A percentile compares a stretch with the other conserved stretches of the same genome.
phyloP scores from a whole-genome alignment of 202 grass and related monocot genomes.

The Bolboschoenoplectus hybrid region DNA sequence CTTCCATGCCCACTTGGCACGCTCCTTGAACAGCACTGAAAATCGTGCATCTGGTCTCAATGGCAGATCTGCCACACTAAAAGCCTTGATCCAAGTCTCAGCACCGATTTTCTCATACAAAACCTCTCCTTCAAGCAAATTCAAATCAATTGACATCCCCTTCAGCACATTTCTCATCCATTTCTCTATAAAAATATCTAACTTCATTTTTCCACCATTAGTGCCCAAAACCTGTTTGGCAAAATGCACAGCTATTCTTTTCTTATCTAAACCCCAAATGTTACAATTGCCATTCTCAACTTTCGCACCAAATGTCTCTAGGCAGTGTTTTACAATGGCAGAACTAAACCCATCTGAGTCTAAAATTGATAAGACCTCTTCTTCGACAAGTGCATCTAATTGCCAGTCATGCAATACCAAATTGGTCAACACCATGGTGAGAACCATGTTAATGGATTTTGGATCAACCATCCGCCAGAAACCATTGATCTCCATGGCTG shows the following conservation, averaged over 20 bases:
- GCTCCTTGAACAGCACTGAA: conserved; percentile 62
- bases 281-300: conserved; percentile 43
- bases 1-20: conserved; percentile 85
- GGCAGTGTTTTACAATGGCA: conserved; percentile 65
- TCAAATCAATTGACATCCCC: conserved; percentile 58
- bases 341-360: conserved; percentile 68
- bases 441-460: conserved; percentile 56
- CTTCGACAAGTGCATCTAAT: conserved; percentile 62
- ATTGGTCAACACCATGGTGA: conserved; percentile 85
- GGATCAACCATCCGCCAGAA: conserved; percentile 77
- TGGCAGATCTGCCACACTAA: conserved; percentile 69
- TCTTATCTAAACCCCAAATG: conserved; percentile 74
- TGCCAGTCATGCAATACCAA: conserved; percentile 82
- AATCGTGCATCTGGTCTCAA: conserved; percentile 71
- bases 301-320: conserved; percentile 66
- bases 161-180: conserved; percentile 72
- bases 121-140: conserved; percentile 92
- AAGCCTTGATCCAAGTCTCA: conserved; percentile 79
- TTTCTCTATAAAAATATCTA: conserved; percentile 73
- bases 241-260: conserved; percentile 66
- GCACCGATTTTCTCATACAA: conserved; percentile 72
- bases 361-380: conserved; percentile 63
- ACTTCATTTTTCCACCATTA: conserved; percentile 75
- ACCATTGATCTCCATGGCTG: conserved; percentile 73
- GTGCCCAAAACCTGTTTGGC: conserved; percentile 48